Evolutionary conservation across 2,329 filamentous ascomycete genomes (phyloP).

Genomic region (Fusarium mexicanum): DNA sequence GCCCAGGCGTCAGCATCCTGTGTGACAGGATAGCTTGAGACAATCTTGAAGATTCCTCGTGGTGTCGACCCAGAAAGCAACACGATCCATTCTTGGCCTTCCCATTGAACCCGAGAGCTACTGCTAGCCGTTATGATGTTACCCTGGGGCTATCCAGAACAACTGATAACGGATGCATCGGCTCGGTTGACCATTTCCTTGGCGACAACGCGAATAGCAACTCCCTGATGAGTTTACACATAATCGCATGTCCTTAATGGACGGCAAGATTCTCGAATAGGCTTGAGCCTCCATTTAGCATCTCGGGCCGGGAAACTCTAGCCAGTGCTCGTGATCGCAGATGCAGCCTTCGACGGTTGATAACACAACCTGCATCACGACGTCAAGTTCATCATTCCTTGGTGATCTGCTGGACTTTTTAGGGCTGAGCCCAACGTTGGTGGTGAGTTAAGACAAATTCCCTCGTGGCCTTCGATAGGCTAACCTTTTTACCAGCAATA

Average conservation of each 20-base stretch:
- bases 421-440: background rate
- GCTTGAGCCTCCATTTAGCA: rapidly evolving
- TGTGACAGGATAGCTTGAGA: background rate
- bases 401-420: no score
- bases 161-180: background rate
- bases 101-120: background rate
- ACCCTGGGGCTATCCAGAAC: background rate
- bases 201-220: background rate
- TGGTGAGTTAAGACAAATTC: background rate
- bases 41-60: no score
- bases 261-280: background rate
- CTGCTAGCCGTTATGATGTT: no score
- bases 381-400: no score
- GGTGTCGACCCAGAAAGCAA: background rate
- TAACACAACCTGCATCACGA: background rate
- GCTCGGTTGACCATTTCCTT: no score
- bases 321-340: no score
- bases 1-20: background rate
- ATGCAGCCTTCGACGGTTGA: background rate
- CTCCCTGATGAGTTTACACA: rapidly evolving
- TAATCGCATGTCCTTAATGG: no score
- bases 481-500: background rate
- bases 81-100: background rate
- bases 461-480: rapidly evolving
- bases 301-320: rapidly evolving